phyloP scores from a whole-genome alignment of 116 monocot species.

The Phalaenopsis hybrid region DNA sequence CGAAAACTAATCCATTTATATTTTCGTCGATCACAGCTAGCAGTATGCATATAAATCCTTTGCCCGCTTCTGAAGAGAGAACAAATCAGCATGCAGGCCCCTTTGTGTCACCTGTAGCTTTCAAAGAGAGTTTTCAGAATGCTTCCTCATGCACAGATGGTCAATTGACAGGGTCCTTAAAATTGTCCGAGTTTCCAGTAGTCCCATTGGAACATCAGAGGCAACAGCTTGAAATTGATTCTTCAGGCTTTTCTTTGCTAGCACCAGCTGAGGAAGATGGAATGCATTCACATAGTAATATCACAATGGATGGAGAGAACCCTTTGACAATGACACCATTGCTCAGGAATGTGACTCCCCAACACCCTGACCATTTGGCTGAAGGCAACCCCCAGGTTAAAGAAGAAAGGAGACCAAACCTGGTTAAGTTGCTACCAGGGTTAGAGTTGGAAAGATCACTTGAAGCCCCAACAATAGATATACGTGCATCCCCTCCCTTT shows the following conservation, averaged over 20 bases:
- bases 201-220: constrained; percentile 8
- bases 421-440: constrained; percentile 14
- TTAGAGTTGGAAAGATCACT: constrained; percentile 23
- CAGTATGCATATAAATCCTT: background rate
- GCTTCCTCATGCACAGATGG: constrained; percentile 7
- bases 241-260: constrained; percentile 8
- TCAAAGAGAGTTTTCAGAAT: constrained; percentile 3
- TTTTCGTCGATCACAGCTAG: background rate
- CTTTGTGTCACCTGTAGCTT: background rate
- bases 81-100: background rate
- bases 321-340: background rate
- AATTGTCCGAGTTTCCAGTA: constrained; percentile 29
- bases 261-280: constrained; percentile 13
- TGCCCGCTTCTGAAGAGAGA: background rate
- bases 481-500: constrained; percentile 7
- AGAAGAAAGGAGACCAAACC: constrained; percentile 15
- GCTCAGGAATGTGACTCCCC: constrained; percentile 5
- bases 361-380: background rate
- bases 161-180: constrained; percentile 15
- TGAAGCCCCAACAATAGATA: constrained; percentile 8
- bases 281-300: constrained; percentile 5
- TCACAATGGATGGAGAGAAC: background rate
- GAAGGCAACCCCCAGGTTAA: background rate
- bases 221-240: constrained; percentile 10
- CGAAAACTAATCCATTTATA: constrained; percentile 10